Base-by-base conservation (phyloP, 1,284 basidiomycete species). In the Wolfiporia cocos region DNA sequence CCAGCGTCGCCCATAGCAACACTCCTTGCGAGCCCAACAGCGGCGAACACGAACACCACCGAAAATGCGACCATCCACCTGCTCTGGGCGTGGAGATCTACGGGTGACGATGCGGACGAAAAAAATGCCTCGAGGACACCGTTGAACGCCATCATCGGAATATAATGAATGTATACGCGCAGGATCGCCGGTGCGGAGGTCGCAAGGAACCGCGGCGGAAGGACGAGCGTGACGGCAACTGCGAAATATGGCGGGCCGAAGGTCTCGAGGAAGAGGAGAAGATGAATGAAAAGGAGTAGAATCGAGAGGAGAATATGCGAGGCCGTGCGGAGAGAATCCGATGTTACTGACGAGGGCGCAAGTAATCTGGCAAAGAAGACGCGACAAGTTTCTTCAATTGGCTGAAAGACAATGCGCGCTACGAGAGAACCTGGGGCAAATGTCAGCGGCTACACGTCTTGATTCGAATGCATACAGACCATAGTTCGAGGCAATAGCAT, bases 401-500 rank as follows among this genome's bases (percentile, higher is more conserved):
- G 93, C 54, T 95, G 93, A 56, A 97, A 93, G 26, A 94, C 59
- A 51, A 96, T 87, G 11, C 93, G 81, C 5, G 92, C 92, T 24
- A 95, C 70, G 11, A 97, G 73, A 1, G 92, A 95, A 36, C 93
- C 92, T 95, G 56, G 23, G 28, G 31, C 10, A 14, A 14, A 46
- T 9, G 3, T 44, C n/a, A 19, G 23, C 9, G 7, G 30, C 30
- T 21, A 30, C 7, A 34, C 6, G 19, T 17, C 3, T 2, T 9
- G 10, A 23, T 26, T 9, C 12, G 22, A 6, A 20, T 6, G 22
- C 29, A 2, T 7, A 63, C 77, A 34, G 36, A 90, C 92, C 93
- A 57, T 97, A 97, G 64, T 96, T 96, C 34, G 87, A 85, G 10
- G 94, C 94, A 9, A 97, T 73, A 0, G 93, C 93, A 60, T 96